A percentile compares a stretch with the other conserved stretches of the same genome.
These are phyloP conservation scores for Botrytis fragariae DNA, from an alignment of 2,329 filamentous ascomycete genomes.

Conservation along the genomic window DNA sequence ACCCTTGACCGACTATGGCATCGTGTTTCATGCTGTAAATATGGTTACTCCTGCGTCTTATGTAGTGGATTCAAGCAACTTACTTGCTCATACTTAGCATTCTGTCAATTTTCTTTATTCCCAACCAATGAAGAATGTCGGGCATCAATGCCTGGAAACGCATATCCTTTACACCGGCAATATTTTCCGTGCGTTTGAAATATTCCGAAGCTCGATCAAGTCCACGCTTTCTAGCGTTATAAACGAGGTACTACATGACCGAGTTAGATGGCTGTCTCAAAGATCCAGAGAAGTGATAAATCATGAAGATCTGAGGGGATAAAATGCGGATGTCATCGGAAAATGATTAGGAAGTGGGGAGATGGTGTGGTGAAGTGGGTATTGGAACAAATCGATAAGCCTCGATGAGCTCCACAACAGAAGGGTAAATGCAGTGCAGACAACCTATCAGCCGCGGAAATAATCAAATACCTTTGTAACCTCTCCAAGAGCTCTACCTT, in stretches of 20 bases:
- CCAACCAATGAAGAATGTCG: conserved; percentile 95
- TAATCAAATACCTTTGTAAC: conserved; percentile 50
- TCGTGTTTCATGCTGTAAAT: conserved; percentile 77
- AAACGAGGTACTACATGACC: conserved; percentile 49
- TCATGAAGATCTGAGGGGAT: conserved; percentile 19
- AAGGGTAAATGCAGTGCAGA: conserved; percentile 22
- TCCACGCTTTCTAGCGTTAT: conserved; percentile 79
- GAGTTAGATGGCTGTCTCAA: conserved; percentile 26
- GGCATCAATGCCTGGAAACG: conserved; percentile 98
- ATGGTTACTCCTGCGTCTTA: conserved; percentile 30
- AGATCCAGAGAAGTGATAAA: conserved; percentile 17
- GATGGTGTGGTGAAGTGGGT: conserved; percentile 59
- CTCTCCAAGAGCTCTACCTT: conserved; percentile 90
- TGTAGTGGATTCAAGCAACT: conserved; percentile 23
- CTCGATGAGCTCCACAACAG: conserved; percentile 16
- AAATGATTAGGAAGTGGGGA: conserved; percentile 58
- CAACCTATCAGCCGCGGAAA: conserved; percentile 9
- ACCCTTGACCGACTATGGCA: conserved; percentile 81
- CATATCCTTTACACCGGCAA: conserved; percentile 96
- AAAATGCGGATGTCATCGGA: conserved; percentile 24
- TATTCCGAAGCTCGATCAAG: conserved; percentile 84
- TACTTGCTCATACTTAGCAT: conserved; percentile 97
- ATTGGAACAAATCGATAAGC: conserved; percentile 47
- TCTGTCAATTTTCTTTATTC: conserved; percentile 96
- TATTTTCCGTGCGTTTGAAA: conserved; percentile 96